Conservation (phyloP, 2,329 filamentous ascomycete species). For the Scedosporium boydii region DNA sequence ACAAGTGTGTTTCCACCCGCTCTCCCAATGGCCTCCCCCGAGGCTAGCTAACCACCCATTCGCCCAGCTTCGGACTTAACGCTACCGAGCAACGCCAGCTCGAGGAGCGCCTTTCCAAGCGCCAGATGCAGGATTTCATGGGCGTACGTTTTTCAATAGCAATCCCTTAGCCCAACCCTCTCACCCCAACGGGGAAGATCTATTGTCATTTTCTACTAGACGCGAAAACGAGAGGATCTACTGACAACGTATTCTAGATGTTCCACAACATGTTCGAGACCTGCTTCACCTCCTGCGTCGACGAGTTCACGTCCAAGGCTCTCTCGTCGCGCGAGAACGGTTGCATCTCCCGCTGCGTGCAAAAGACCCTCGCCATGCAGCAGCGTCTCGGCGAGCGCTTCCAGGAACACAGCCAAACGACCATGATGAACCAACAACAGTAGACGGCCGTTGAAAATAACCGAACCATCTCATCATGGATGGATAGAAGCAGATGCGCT, state of each 20-base stretch:
- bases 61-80: conserved; percentile 10
- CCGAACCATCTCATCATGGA: background rate
- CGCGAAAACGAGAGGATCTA: background rate
- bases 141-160: conserved; percentile 51
- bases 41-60: background rate
- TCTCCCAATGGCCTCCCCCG: background rate
- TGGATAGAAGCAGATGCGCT: too few species aligned
- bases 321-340: conserved; percentile 79
- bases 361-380: conserved; percentile 89
- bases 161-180: background rate
- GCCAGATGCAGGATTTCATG: conserved; percentile 99
- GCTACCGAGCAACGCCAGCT: conserved; percentile 80
- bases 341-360: conserved; percentile 89
- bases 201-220: background rate
- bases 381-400: conserved; percentile 89
- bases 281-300: conserved; percentile 96
- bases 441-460: background rate
- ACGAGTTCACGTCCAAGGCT: conserved; percentile 97
- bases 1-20: background rate
- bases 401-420: conserved; percentile 56
- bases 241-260: conserved; percentile 28
- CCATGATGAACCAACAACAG: conserved; percentile 38
- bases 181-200: background rate
- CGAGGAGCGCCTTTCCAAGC: conserved; percentile 88
- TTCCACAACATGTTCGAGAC: conserved; percentile 64